Conservation (phyloP, 441 rosid species). For the Jatropha podagrica region DNA sequence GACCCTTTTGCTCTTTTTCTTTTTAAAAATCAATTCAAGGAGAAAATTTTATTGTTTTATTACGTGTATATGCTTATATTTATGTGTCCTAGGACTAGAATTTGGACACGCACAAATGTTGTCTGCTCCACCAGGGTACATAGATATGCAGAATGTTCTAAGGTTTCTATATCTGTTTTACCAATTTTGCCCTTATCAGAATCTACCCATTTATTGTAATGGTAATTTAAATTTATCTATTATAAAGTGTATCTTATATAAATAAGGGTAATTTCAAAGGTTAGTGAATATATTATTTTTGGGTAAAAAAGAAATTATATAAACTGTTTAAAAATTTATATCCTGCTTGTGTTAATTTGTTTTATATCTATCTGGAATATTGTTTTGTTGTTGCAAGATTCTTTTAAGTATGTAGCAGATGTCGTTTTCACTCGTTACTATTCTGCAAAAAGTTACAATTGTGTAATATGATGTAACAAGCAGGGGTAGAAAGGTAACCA, state of each 20-base stretch:
- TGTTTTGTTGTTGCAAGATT: no score
- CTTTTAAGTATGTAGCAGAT: background rate
- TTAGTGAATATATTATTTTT: no score
- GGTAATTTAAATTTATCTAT: background rate
- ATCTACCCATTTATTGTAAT: background rate
- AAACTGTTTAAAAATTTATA: no score
- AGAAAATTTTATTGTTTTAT: background rate
- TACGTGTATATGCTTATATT: background rate
- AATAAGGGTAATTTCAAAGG: no score
- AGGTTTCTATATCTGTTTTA: background rate
- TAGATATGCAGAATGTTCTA: conserved; percentile 13
- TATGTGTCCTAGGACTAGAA: background rate
- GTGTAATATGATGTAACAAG: conserved; percentile 4
- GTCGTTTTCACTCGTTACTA: conserved; percentile 1
- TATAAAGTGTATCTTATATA: no score
- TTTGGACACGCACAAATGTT: conserved; percentile 2
- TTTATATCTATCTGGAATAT: no score
- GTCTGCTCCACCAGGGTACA: conserved; percentile 3
- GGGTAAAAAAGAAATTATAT: no score
- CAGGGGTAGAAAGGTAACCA: conserved; percentile 9
- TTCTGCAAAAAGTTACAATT: background rate
- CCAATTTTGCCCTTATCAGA: background rate
- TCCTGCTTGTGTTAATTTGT: no score
- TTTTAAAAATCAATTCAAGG: no score
- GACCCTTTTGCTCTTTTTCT: background rate